Base-by-base conservation (phyloP, 2,329 filamentous ascomycete species). In the Fusarium clavum region DNA sequence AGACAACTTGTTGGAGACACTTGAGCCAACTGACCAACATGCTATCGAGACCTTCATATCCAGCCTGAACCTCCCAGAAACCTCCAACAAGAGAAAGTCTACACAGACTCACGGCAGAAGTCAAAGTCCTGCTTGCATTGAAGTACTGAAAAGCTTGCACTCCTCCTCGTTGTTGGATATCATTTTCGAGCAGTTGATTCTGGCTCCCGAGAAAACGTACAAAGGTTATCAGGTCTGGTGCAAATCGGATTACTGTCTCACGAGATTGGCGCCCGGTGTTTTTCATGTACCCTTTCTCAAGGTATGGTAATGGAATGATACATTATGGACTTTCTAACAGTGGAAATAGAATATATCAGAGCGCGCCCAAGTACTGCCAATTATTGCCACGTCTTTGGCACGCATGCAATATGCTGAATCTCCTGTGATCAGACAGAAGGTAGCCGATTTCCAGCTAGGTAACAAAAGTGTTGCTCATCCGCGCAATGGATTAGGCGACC, bases 241-340 rank as follows among this genome's bases (percentile, higher is more conserved):
- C n/a, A 70, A 46, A 13, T 44, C 64, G 18, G 44, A 68, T 6
- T 64, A 67, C 14, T 73, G 77, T 10, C 69, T 82, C 12, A 65
- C 67, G 4, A 61, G 58, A 5, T 47, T 82, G 8, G 74, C 75
- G 6, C 81, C 81, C 0, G 78, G 78, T 18, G 78, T 82, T 18
- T 82, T 82, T 29, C 69, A 81, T 52, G 70, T 79, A 27, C 68
- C 73, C 18, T 81, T 81, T 70, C 71, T 82, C 14, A 76, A 76
- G 68, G 81, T 81, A 72, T 38, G 57, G 60, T 22, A 4, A 38
- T 9, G 11, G 8, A 14, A 11, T 8, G 22, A 20, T 30, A n/a
- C 8, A 29, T 8, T 3, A 18, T 14, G 22, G 14, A n/a, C 14
- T 16, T 20, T 10, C 69, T 76, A 30, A 76, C 20, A 7, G 18